Evolutionary conservation across 83 land plant species (phyloP).

Genomic region (Picea engelmannii): DNA sequence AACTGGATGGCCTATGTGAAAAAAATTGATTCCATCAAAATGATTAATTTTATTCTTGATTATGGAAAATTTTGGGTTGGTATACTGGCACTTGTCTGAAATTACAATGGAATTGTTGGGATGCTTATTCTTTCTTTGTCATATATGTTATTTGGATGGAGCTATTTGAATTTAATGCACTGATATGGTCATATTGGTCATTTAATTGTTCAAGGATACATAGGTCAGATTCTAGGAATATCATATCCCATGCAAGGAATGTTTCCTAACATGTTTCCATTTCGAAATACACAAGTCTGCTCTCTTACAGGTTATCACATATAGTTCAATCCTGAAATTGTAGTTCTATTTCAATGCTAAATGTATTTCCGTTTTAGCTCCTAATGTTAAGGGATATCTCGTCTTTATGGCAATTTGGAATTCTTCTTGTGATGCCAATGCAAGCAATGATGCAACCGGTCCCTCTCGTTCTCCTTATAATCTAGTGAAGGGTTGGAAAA

Average conservation of each 20-base stretch:
- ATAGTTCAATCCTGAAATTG: background rate
- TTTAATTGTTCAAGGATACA: background rate
- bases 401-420: slow-evolving; percentile 47
- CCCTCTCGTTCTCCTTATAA: background rate
- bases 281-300: slow-evolving; percentile 57
- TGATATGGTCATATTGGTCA: no score
- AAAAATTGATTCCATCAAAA: no score
- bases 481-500: background rate
- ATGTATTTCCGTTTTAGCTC: background rate
- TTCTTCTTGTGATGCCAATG: slow-evolving; percentile 68
- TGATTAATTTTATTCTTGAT: no score
- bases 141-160: no score
- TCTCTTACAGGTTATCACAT: background rate
- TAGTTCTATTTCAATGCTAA: background rate
- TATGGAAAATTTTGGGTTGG: no score
- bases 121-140: no score
- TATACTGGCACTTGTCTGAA: no score
- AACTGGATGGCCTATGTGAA: no score
- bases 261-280: slow-evolving; percentile 59
- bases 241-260: slow-evolving; percentile 39
- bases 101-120: no score
- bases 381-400: background rate
- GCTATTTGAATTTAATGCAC: no score
- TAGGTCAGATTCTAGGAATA: slow-evolving; percentile 54
- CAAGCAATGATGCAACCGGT: slow-evolving; percentile 96